Conservation (phyloP, 306 rosid species). For the Geum urbanum region DNA sequence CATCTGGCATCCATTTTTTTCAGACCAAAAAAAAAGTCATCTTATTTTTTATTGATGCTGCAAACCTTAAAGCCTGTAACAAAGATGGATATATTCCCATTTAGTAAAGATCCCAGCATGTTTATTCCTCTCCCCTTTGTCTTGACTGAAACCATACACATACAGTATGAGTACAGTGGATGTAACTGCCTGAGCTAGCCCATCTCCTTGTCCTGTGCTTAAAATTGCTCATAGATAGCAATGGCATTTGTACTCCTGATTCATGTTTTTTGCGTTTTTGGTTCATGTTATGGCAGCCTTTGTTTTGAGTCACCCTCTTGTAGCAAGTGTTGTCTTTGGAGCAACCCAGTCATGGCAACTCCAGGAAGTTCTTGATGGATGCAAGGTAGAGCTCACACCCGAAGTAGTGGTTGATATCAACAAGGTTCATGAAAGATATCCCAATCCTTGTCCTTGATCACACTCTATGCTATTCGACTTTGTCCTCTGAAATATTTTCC, state of each 20-base stretch:
- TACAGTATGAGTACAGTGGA: background rate
- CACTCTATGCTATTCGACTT: background rate
- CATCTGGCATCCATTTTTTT: background rate
- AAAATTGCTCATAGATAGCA: background rate
- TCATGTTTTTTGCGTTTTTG: background rate
- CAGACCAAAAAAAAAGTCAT: background rate
- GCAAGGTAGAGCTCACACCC: slow-evolving; percentile 53
- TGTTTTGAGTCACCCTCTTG: slow-evolving; percentile 83
- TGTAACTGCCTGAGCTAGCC: background rate
- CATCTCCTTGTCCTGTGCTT: background rate
- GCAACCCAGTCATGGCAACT: slow-evolving; percentile 83
- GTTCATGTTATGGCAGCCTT: slow-evolving; percentile 53
- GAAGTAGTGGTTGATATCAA: slow-evolving; percentile 56
- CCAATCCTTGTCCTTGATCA: slow-evolving; percentile 79
- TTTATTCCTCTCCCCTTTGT: background rate
- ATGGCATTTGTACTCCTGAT: background rate
- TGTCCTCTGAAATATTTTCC: background rate
- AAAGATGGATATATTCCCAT: background rate
- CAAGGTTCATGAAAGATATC: slow-evolving; percentile 61
- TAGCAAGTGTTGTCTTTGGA: slow-evolving; percentile 76
- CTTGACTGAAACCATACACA: background rate
- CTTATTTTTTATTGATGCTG: background rate
- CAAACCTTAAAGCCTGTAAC: background rate
- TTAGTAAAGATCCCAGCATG: background rate
- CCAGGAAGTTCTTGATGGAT: slow-evolving; percentile 51